Evolutionary conservation across 345 rosid genomes (phyloP).

Genomic region (Limnanthes douglasii): DNA sequence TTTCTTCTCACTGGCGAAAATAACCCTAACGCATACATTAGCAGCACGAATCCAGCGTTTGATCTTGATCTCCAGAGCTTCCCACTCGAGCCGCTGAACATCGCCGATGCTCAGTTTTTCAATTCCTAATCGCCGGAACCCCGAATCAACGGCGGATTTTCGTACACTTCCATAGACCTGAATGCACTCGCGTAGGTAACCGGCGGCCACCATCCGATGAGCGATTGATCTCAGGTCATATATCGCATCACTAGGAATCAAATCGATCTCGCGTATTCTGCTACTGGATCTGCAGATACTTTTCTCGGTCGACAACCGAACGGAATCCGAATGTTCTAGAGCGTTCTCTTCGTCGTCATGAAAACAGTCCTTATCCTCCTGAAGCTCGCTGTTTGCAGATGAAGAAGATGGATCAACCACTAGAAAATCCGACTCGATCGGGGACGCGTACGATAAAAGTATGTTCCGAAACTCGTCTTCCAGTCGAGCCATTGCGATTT

Average conservation of each 20-base stretch:
- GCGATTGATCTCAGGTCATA: constrained; percentile 14
- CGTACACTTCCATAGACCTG: constrained; percentile 87
- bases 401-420: constrained; percentile 17
- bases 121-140: constrained; percentile 52
- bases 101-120: constrained; percentile 93
- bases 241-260: constrained; percentile 13
- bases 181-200: constrained; percentile 73
- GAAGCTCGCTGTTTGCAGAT: constrained; percentile 16
- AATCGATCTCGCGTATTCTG: constrained; percentile 20
- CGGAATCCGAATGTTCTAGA: constrained; percentile 13
- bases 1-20: constrained; percentile 76
- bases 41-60: constrained; percentile 89
- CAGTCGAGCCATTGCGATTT: constrained; percentile 97
- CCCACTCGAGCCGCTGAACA: constrained; percentile 82
- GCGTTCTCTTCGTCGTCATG: constrained; percentile 1
- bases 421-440: constrained; percentile 42
- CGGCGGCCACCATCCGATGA: constrained; percentile 28
- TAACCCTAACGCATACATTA: constrained; percentile 51
- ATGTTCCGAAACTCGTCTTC: constrained; percentile 92
- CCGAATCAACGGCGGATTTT: constrained; percentile 69
- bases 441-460: constrained; percentile 37
- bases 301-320: constrained; percentile 13
- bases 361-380: constrained; percentile 12
- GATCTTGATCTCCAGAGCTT: constrained; percentile 67
- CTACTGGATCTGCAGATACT: constrained; percentile 11